phyloP scores from a whole-genome alignment of 345 rosid genomes.

The Xanthoceras sorbifolium region DNA sequence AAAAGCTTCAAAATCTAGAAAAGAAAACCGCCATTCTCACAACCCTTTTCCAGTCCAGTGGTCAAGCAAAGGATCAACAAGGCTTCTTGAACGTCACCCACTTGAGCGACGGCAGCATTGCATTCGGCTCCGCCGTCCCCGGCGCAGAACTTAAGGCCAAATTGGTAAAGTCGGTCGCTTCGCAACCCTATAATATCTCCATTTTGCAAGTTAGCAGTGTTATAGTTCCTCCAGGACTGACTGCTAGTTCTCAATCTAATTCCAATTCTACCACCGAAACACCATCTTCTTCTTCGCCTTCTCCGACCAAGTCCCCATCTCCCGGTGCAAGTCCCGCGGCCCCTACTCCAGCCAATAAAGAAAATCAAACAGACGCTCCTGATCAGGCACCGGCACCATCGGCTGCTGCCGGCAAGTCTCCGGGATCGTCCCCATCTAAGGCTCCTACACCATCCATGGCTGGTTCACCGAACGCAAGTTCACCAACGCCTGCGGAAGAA shows the following conservation, averaged over 20 bases:
- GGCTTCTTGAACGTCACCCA: constrained; percentile 42
- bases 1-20: constrained; percentile 20
- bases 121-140: constrained; percentile 29
- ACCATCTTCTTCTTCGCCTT: not conserved
- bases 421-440: no score
- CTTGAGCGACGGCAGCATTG: not conserved
- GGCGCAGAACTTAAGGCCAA: constrained; percentile 22
- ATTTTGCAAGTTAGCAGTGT: constrained; percentile 38
- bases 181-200: constrained; percentile 34
- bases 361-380: not conserved
- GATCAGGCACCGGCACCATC: not conserved
- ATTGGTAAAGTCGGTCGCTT: constrained; percentile 26
- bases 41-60: constrained; percentile 39
- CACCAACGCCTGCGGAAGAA: not conserved
- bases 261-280: not conserved
- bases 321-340: not conserved
- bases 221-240: constrained; percentile 20
- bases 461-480: not conserved
- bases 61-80: constrained; percentile 25
- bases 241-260: not conserved
- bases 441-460: not conserved
- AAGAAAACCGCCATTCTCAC: constrained; percentile 25
- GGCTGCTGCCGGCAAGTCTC: not conserved
- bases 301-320: not conserved
- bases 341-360: not conserved